Percentiles rank a stretch among this genome's conserved stretches.
These are phyloP conservation scores for Clarireedia sp. DNA, from an alignment of 2,329 filamentous ascomycete species.

Conservation along the genomic window DNA sequence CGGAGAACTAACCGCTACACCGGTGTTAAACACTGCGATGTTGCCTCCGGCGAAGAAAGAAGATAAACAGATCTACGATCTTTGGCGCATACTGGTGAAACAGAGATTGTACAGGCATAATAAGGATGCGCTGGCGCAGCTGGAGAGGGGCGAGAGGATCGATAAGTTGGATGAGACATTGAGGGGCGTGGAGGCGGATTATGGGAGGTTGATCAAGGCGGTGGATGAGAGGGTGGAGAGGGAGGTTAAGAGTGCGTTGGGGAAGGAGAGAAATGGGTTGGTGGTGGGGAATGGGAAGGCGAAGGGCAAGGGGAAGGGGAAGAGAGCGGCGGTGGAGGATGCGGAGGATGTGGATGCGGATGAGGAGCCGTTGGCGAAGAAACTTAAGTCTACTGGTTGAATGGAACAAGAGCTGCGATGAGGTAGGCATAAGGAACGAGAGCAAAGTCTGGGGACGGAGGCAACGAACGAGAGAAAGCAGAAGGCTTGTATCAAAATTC, in stretches of 20 bases:
- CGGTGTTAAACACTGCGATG: not conserved
- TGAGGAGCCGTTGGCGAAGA: constrained; percentile 18
- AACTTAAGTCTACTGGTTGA: constrained; percentile 11
- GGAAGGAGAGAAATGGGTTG: not conserved
- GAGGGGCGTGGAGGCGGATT: constrained; percentile 61
- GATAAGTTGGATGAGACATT: constrained; percentile 66
- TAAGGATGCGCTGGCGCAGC: constrained; percentile 58
- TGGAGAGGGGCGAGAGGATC: constrained; percentile 60
- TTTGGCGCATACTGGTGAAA: constrained; percentile 72
- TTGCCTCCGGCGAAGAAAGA: constrained; percentile 30
- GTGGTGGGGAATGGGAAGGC: not conserved
- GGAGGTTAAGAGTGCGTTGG: not conserved
- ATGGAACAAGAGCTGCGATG: not conserved
- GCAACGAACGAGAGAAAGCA: not conserved
- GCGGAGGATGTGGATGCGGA: constrained; percentile 15
- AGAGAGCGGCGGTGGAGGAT: constrained; percentile 18
- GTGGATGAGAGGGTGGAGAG: constrained; percentile 16
- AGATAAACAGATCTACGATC: constrained; percentile 54
- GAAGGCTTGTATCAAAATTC: not conserved
- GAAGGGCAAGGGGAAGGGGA: constrained; percentile 12
- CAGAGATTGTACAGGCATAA: constrained; percentile 70
- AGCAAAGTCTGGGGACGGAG: not conserved
- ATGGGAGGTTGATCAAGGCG: constrained; percentile 51
- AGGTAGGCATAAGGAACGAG: not conserved
- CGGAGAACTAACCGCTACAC: constrained; percentile 12